phyloP scores from a whole-genome alignment of 2,329 filamentous ascomycete species.

The Colletotrichum orbiculare region DNA sequence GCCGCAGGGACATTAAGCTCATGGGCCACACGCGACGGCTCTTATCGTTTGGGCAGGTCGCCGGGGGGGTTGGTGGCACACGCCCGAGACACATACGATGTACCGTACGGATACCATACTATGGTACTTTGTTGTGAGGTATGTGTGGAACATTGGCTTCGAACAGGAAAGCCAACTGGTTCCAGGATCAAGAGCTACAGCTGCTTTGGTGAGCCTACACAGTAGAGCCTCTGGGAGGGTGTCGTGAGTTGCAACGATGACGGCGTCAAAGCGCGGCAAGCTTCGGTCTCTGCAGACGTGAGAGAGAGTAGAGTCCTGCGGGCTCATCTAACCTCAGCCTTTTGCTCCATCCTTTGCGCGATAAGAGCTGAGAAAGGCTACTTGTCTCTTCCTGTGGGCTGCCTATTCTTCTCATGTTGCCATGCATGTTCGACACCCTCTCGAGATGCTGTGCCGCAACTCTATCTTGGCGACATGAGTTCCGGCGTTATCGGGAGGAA shows the following conservation, averaged over 20 bases:
- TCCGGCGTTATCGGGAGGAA: constrained; percentile 10
- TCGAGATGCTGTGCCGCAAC: not conserved
- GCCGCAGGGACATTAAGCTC: constrained; percentile 31
- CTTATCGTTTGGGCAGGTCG: constrained; percentile 34
- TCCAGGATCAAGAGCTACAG: too few species aligned
- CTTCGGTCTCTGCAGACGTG: not conserved
- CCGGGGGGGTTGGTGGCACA: constrained; percentile 3
- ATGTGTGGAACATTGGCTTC: too few species aligned
- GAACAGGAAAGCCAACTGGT: too few species aligned
- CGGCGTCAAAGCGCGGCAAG: not conserved
- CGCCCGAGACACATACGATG: too few species aligned
- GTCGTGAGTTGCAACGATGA: not conserved
- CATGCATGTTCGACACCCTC: too few species aligned
- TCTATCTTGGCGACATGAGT: constrained; percentile 13
- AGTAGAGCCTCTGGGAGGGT: too few species aligned
- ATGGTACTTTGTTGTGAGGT: too few species aligned
- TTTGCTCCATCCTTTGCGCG: not conserved
- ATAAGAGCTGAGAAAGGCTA: not conserved
- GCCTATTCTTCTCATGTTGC: not conserved
- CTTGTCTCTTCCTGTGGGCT: constrained; percentile 1
- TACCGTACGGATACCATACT: too few species aligned
- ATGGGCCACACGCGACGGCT: constrained; percentile 30
- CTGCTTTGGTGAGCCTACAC: too few species aligned
- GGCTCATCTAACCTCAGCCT: not conserved
- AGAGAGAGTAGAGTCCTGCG: too few species aligned